phyloP scores from a whole-genome alignment of 306 rosid genomes.

The Fagus crenata region DNA sequence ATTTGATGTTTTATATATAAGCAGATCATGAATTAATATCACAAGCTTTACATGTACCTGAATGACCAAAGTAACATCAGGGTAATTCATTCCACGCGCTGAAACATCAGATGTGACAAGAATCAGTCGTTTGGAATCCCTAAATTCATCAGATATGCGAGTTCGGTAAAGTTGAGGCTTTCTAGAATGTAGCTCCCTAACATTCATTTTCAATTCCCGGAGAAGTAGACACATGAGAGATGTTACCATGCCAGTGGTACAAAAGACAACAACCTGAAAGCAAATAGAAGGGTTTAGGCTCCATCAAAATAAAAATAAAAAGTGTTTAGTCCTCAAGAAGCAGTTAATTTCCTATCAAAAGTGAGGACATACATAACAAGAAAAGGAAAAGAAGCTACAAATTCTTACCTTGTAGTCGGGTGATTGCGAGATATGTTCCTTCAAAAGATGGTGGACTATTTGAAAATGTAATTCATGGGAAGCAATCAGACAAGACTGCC shows the following conservation, averaged over 20 bases:
- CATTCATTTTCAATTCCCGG: conserved; percentile 89
- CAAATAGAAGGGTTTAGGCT: conserved; percentile 31
- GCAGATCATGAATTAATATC: neutral
- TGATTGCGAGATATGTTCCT: conserved; percentile 63
- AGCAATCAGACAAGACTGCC: conserved; percentile 67
- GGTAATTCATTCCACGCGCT: conserved; percentile 88
- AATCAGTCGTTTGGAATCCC: no score
- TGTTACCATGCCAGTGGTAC: conserved; percentile 80
- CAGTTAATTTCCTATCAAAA: no score
- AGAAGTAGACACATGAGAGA: conserved; percentile 69
- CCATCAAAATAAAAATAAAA: no score
- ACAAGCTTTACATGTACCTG: conserved; percentile 49
- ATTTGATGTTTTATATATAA: neutral
- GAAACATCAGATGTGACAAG: no score
- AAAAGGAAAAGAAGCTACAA: conserved; percentile 21
- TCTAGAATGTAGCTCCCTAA: conserved; percentile 87
- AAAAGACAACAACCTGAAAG: conserved; percentile 85
- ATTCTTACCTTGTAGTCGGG: conserved; percentile 77
- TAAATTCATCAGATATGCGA: no score
- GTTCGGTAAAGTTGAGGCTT: conserved; percentile 82
- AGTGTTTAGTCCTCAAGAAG: no score
- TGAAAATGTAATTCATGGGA: conserved; percentile 80
- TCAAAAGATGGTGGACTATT: conserved; percentile 65
- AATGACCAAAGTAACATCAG: conserved; percentile 90
- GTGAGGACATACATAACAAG: conserved; percentile 10